A percentile compares a stretch with the other conserved stretches of the same genome.
Conservation (phyloP, 75 land plant species). For the Sequoia sempervirens region DNA sequence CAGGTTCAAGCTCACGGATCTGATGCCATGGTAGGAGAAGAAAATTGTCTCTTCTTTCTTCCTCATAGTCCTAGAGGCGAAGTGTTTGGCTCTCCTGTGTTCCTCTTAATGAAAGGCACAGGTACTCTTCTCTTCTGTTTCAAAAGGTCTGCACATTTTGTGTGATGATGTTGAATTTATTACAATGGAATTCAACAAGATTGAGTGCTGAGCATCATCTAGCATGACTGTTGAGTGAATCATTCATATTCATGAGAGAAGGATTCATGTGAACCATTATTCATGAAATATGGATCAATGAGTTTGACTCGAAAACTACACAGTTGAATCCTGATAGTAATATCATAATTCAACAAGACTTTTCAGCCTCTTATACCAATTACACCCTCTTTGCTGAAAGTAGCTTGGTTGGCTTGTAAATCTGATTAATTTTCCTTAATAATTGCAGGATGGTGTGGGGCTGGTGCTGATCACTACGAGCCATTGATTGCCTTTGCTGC, state of each 20-base stretch:
- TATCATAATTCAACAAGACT: too few species aligned
- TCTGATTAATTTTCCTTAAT: not conserved
- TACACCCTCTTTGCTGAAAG: not conserved
- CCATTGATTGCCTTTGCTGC: slow-evolving; percentile 59
- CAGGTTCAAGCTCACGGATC: slow-evolving; percentile 90
- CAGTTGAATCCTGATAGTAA: too few species aligned
- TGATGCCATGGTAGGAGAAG: slow-evolving; percentile 86
- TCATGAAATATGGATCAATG: too few species aligned
- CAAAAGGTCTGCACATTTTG: not conserved
- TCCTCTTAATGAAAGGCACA: slow-evolving; percentile 91
- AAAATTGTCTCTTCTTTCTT: slow-evolving; percentile 80
- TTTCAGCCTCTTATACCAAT: not conserved
- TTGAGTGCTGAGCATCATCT: too few species aligned
- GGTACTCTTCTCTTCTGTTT: slow-evolving; percentile 28
- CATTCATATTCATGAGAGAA: too few species aligned
- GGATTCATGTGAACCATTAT: too few species aligned
- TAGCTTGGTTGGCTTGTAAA: not conserved
- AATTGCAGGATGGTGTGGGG: slow-evolving; percentile 84
- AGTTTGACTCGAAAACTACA: too few species aligned
- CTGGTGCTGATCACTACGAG: slow-evolving; percentile 92
- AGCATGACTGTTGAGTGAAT: too few species aligned
- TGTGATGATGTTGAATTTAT: not conserved
- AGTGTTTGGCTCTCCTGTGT: slow-evolving; percentile 59
- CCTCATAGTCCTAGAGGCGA: slow-evolving; percentile 77
- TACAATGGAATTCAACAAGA: not conserved